Evolutionary conservation across 1,139 yeast species (phyloP), one percentile per base, ranked within the genome.

Genomic region (Kurtzmaniella quercitrusa): DNA sequence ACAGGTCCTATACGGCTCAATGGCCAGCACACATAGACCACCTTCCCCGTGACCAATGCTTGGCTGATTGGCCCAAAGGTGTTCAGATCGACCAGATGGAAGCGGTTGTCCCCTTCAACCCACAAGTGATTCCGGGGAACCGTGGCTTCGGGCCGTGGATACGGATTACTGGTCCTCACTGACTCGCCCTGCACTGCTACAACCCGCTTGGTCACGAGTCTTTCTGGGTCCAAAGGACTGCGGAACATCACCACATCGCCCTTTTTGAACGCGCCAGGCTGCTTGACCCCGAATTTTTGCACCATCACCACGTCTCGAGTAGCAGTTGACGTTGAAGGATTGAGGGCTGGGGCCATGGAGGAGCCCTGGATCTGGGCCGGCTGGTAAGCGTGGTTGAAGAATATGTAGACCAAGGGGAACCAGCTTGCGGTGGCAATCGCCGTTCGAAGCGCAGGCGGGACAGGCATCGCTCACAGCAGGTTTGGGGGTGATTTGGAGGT

Each of bases 51-150:
- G 19, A 88, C 83, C 50, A 89, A 66, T 0, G 90, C 96, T 42
- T 81, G 75, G 34, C 95, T 83, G 1, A 90, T 76, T 0, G 96
- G 95, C 0, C 97, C 97, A 65, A 86, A 90, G 9, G 74, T 75
- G 59, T 89, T 89, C 41, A 93, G 82, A 62, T 90, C 97, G 3
- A 89, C 66, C 1, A 95, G 85, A 56, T 88, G 96, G 44, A 83
- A 68, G n/a, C 64, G 63, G 58, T 89, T 90, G 59, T 91, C 98
- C 3, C 98, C 98, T 61, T 91, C 97, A 0, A 90, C 90, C 97
- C 97, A 91, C 11, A 88, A 55, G 59, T 91, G 98, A 55, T 82
- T 85, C 45, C 87, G 64, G 3, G 96, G 96, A 2, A 91, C 67
- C 21, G 65, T 65, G 8, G 84, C 81, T 38, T 69, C 67, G 2